Evolutionary conservation across 805 yeast species (phyloP), one percentile per base, ranked within the genome.

Genomic region (Maudiozyma turicensis): DNA sequence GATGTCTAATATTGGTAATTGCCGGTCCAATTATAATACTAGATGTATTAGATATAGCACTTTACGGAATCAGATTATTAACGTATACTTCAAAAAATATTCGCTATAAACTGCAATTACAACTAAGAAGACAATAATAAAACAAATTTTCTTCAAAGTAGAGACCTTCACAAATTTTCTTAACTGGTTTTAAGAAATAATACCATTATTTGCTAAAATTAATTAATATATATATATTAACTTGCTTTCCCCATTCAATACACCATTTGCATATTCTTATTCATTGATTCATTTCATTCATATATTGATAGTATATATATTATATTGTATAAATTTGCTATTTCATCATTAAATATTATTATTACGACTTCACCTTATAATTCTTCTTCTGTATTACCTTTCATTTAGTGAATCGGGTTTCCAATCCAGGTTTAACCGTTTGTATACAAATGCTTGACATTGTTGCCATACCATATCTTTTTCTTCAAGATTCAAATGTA

Each of bases 381-480:
- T 43, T 33, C 13, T 26, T 39, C 42, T 15, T 39, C 20, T 6
- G 11, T 20, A 28, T 28, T 20, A 39, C 9, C 13, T 32, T n/a
- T 43, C 10, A 8, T 32, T 15, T 48, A 48, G 26, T 7, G 43
- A 55, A 52, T 73, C 78, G 1, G 77, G 75, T 15, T 64, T 69
- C 82, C 83, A 78, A 55, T 77, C 76, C 41, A 81, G 63, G 0
- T 81, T 83, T 46, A 82, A 62, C 40, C 79, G 66, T 46, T 66
- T 62, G 58, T 80, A 80, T 14, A 82, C 77, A 30, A 67, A 67
- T 5, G 71, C 58, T 59, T 82, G 87, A 15, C 80, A 81, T 34
- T 73, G 76, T n/a, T 71, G 72, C 87, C 86, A 82, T 11, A 81
- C 62, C 41, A 64, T 57, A 46, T 73, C 70, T 59, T 80, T 80